These are phyloP conservation scores for Alternaria dauci DNA, from an alignment of 2,329 filamentous ascomycete species.

Conservation along the genomic window DNA sequence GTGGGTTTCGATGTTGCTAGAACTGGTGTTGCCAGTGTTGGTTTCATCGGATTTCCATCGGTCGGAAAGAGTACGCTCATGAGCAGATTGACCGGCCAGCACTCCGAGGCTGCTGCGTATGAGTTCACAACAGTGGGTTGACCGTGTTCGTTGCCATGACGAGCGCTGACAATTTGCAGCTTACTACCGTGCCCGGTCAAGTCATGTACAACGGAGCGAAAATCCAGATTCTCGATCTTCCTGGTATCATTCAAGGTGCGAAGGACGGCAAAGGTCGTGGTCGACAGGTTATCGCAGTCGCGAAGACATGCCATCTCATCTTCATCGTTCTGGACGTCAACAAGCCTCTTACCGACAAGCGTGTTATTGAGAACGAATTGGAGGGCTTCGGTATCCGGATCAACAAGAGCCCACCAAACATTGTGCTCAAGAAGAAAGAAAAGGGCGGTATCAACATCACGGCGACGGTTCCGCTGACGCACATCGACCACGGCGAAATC, in stretches of 20 bases:
- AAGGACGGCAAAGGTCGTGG: constrained; percentile 98
- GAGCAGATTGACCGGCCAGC: constrained; percentile 92
- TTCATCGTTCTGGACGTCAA: constrained; percentile 99
- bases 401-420: constrained; percentile 97
- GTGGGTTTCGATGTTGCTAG: constrained; percentile 96
- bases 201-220: constrained; percentile 96
- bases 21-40: constrained; percentile 95
- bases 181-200: constrained; percentile 96
- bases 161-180: constrained; percentile 41
- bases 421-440: constrained; percentile 99
- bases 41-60: constrained; percentile 97
- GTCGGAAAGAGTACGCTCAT: constrained; percentile 99
- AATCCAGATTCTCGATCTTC: constrained; percentile 97
- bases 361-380: constrained; percentile 91
- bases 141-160: background rate
- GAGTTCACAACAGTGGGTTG: constrained; percentile 82
- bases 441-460: constrained; percentile 97
- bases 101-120: constrained; percentile 96
- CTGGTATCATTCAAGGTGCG: constrained; percentile 97
- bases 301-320: constrained; percentile 98
- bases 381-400: constrained; percentile 98
- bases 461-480: constrained; percentile 88
- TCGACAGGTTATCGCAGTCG: constrained; percentile 97
- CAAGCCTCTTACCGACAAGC: constrained; percentile 96
- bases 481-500: constrained; percentile 96